phyloP scores from a whole-genome alignment of 345 rosid species.

The Salix suchowensis region DNA sequence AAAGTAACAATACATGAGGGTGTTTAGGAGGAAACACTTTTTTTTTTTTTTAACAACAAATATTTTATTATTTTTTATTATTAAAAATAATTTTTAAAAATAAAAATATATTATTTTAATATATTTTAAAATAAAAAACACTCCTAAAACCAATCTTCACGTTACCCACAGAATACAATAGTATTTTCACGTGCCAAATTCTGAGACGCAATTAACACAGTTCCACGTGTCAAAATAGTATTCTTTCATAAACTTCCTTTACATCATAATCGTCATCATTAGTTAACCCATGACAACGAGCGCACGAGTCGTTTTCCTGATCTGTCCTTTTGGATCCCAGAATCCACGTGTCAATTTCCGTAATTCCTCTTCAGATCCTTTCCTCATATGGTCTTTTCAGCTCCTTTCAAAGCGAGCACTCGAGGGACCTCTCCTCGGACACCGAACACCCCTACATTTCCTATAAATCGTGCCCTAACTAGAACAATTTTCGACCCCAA shows the following conservation, averaged over 20 bases:
- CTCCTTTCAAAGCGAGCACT: background rate
- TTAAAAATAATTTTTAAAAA: too few species aligned
- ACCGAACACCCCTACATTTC: background rate
- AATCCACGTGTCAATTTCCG: slow-evolving; percentile 20
- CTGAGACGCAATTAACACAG: too few species aligned
- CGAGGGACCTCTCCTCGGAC: background rate
- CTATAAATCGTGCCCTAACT: slow-evolving; percentile 23
- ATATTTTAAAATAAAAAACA: too few species aligned
- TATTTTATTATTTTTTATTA: too few species aligned
- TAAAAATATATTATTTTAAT: too few species aligned
- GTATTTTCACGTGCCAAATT: background rate
- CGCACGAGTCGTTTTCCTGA: background rate
- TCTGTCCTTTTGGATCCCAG: slow-evolving; percentile 4
- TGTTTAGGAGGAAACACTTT: too few species aligned
- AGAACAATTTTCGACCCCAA: slow-evolving; percentile 1
- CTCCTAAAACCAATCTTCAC: background rate
- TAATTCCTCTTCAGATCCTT: slow-evolving; percentile 11
- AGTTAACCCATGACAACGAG: too few species aligned
- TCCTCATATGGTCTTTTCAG: slow-evolving; percentile 6
- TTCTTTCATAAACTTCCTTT: background rate
- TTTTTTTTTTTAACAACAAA: too few species aligned
- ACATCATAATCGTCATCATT: background rate
- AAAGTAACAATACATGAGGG: too few species aligned
- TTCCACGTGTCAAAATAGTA: slow-evolving; percentile 1
- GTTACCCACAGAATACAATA: background rate